These are phyloP conservation scores for Xylariaceae sp. DNA, from an alignment of 2,329 filamentous ascomycete genomes.

Conservation along the genomic window DNA sequence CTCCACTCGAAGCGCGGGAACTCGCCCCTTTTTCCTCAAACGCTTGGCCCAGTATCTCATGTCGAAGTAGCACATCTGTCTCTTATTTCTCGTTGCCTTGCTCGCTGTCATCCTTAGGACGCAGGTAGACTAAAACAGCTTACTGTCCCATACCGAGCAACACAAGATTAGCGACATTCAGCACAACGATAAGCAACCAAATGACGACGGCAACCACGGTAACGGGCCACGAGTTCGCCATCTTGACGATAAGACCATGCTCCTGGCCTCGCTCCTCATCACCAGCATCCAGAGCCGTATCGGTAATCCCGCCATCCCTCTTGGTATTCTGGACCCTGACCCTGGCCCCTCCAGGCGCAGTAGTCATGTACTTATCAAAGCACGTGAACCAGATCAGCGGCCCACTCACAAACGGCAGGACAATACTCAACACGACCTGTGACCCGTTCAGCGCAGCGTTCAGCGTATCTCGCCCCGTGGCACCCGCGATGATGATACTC, in stretches of 20 bases:
- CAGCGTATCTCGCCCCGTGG: conserved; percentile 68
- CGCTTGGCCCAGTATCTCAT: too few relatives aligned
- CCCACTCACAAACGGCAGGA: conserved; percentile 77
- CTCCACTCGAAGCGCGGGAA: too few relatives aligned
- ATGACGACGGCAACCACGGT: conserved; percentile 53
- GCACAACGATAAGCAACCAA: conserved; percentile 69
- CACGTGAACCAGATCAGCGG: conserved; percentile 85
- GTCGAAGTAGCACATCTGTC: too few relatives aligned
- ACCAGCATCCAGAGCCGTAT: not conserved
- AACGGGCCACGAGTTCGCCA: conserved; percentile 70
- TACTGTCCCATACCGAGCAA: conserved; percentile 21
- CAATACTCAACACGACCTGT: conserved; percentile 74
- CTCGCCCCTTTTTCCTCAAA: too few relatives aligned
- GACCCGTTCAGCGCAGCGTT: conserved; percentile 68
- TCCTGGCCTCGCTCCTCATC: conserved; percentile 11
- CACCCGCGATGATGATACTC: conserved; percentile 76
- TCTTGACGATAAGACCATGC: conserved; percentile 42
- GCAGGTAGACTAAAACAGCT: not conserved
- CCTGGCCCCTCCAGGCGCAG: conserved; percentile 43
- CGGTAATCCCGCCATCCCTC: conserved; percentile 12
- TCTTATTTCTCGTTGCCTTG: not conserved
- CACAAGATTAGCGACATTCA: conserved; percentile 56
- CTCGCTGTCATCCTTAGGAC: not conserved
- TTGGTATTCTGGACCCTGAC: conserved; percentile 28
- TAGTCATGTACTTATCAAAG: conserved; percentile 74